Conservation (phyloP, 1,284 basidiomycete species). For the Phylloporus sp. region DNA sequence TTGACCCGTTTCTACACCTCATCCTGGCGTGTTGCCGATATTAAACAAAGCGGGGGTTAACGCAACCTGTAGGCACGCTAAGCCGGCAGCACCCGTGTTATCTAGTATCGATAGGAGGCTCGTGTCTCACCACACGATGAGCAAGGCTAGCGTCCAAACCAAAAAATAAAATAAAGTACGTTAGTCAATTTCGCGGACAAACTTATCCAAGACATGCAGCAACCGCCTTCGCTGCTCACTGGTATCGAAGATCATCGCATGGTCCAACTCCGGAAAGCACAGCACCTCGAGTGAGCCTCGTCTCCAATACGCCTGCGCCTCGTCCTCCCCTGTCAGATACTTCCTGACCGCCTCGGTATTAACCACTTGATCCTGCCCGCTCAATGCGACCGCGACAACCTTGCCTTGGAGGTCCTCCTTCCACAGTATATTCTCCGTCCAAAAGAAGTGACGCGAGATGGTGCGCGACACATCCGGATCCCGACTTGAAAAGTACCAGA, state of each 20-base stretch:
- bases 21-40: too few species aligned
- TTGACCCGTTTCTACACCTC: too few species aligned
- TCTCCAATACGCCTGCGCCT: constrained; percentile 40
- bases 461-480: constrained; percentile 65
- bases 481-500: constrained; percentile 69
- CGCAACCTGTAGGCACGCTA: too few species aligned
- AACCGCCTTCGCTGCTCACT: constrained; percentile 40
- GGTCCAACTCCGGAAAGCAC: constrained; percentile 55
- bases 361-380: constrained; percentile 62
- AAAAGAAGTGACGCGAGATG: constrained; percentile 64
- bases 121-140: too few species aligned
- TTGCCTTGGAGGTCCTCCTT: constrained; percentile 52
- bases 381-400: constrained; percentile 48
- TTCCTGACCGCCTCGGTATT: constrained; percentile 50
- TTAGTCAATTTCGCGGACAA: constrained; percentile 32
- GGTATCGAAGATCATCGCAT: constrained; percentile 59
- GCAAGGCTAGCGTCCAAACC: too few species aligned
- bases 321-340: constrained; percentile 54
- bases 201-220: constrained; percentile 45
- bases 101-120: too few species aligned
- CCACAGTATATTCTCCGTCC: constrained; percentile 64
- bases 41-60: too few species aligned
- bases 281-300: constrained; percentile 49
- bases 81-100: too few species aligned
- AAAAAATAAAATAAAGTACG: too few species aligned